These are phyloP conservation scores for Lipomyces lipofer DNA, from an alignment of 805 yeast genomes.

Conservation along the genomic window DNA sequence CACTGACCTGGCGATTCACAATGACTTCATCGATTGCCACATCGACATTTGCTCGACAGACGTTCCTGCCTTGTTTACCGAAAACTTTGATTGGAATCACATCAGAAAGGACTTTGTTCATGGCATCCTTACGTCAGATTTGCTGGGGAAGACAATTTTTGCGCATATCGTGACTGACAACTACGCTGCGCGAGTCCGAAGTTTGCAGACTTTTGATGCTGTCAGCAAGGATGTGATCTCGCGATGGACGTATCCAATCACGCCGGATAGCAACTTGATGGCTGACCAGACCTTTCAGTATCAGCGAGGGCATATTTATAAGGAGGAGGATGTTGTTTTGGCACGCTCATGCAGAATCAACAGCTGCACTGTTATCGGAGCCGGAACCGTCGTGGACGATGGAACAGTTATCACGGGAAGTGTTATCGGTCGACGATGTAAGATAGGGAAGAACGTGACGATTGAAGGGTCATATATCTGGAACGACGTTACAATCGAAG, in stretches of 20 bases:
- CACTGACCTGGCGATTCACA: slow-evolving; percentile 76
- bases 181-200: slow-evolving; percentile 93
- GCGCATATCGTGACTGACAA: slow-evolving; percentile 77
- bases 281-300: slow-evolving; percentile 73
- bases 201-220: slow-evolving; percentile 90
- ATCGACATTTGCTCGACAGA: slow-evolving; percentile 93
- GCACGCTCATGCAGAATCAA: slow-evolving; percentile 92
- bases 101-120: slow-evolving; percentile 84
- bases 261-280: slow-evolving; percentile 78
- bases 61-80: slow-evolving; percentile 94
- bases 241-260: slow-evolving; percentile 90
- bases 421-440: slow-evolving; percentile 83
- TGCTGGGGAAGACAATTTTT: slow-evolving; percentile 85
- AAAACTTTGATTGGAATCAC: slow-evolving; percentile 90
- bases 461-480: slow-evolving; percentile 80
- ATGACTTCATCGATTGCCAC: slow-evolving; percentile 93
- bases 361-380: slow-evolving; percentile 79
- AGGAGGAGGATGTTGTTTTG: slow-evolving; percentile 81
- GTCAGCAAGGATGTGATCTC: slow-evolving; percentile 85
- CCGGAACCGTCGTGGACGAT: slow-evolving; percentile 73
- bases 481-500: slow-evolving; percentile 77
- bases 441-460: slow-evolving; percentile 72
- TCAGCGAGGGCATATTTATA: slow-evolving; percentile 83
- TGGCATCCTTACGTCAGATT: slow-evolving; percentile 87
- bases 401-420: slow-evolving; percentile 65